Evolutionary conservation across 306 rosid species (phyloP).

Genomic region (Ceratonia siliqua): DNA sequence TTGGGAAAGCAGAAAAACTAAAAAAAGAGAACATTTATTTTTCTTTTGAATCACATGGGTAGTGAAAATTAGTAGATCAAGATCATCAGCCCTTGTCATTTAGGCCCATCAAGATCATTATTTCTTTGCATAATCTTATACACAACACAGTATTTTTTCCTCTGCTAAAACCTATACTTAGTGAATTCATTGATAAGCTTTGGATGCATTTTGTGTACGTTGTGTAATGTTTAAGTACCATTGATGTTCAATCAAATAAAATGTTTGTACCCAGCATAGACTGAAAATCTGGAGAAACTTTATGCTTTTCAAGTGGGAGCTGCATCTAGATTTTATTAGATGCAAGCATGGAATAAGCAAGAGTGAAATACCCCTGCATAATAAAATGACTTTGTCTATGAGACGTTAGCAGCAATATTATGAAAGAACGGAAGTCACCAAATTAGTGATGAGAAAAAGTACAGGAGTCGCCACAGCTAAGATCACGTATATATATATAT

Average conservation of each 20-base stretch:
- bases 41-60: background rate
- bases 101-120: background rate
- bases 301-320: background rate
- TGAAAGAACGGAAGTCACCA: background rate
- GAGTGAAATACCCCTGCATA: background rate
- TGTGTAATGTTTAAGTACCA: background rate
- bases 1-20: background rate
- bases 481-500: background rate
- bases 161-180: background rate
- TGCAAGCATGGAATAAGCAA: background rate
- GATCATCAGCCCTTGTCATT: background rate
- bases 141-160: background rate
- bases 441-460: background rate
- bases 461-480: background rate
- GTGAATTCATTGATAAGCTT: background rate
- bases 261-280: background rate
- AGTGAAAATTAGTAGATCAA: background rate
- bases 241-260: background rate
- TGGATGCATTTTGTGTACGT: background rate
- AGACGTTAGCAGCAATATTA: background rate
- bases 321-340: background rate
- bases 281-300: constrained; percentile 2
- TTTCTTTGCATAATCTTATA: background rate
- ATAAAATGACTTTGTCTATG: background rate
- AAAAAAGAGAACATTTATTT: background rate